Base-by-base conservation (phyloP, 2,329 filamentous ascomycete genomes). In the Aspergillus intermedius region DNA sequence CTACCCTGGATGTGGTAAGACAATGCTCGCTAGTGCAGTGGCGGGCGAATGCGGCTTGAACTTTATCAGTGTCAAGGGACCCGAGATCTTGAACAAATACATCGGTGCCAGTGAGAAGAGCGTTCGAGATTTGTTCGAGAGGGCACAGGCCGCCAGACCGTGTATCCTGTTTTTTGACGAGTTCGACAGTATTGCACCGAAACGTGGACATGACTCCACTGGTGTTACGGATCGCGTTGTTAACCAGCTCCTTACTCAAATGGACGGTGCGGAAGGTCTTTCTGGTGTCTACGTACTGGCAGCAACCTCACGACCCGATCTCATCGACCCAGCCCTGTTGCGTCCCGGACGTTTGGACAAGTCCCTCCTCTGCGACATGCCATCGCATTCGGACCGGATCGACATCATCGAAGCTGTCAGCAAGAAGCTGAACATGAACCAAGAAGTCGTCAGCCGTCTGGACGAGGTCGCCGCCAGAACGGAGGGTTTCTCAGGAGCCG, bases 141-240 rank as follows among this genome's bases (percentile, higher is more conserved):
- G 93, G 39, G 93, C 93, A 0, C 84, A 72, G 46, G 91, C 93
- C 3, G 93, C 93, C 4, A 83, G 86, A 51, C 94, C 94, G 0
- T 97, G 93, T 60, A 88, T 98, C 4, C 77, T 98, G 7, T 98
- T 98, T 77, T 98, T 98, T 64, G 93, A 98, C 64, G 93, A 98
- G 67, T 98, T 98, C 63, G 93, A 98, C 72, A 91, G 88, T 35
- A 97, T 98, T 54, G 94, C 94, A 0, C 93, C 93, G 2, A 98
- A 97, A 71, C 82, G 93, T 72, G 93, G 93, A 0, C 93, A 98
- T 65, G 94, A 98, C 67, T 93, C 87, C 1, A 98, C 93, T 0
- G 93, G 94, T 55, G 94, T 98, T n/a, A 98, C 93, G 0, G 94
- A 98, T 69, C 83, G 94, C 34, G 94, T 98, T 0, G 93, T 98